Base-by-base conservation (phyloP, 208 protist genomes). In the Trypanosomatidae sp. region DNA sequence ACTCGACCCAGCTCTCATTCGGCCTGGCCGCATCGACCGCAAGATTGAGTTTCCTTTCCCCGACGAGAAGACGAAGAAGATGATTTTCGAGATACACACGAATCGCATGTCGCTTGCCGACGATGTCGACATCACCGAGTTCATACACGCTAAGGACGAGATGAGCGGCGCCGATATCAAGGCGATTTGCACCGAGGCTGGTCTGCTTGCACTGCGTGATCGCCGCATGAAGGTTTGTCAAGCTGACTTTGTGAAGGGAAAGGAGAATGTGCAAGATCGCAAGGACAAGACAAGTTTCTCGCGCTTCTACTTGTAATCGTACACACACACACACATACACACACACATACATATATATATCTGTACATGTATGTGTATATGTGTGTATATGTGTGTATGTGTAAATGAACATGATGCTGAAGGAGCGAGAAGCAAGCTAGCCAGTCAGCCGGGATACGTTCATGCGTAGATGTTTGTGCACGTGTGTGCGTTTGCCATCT, bases 1-100 rank as follows among this genome's bases (percentile, higher is more conserved):
- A 3, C 84, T 99, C 3, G 99, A 99, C 76, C 97, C 99, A 4
- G 99, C 99, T 1, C 96, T 99, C 5, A 98, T 99, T 54, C 88
- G 98, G 19, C 97, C 98, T 0, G 97, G 98, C 26, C 94, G 98
- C 59, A 99, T 99, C 56, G 99, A 99, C 61, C 70, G 99, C 37
- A 99, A 99, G 72, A 99, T 99, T 52, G 98, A 99, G 62, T 99
- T 99, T 66, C 98, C 98, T 8, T 87, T 99, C 28, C 99, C 99
- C 3, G 97, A 99, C 54, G 86, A 98, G 24, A 98, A 98, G 53
- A 99, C 97, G 10, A 99, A 99, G 60, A 88, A 87, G 41, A 92
- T 95, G 58, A 99, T 99, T 55, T 99, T 99, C 66, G 75, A 98
- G 33, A 99, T 99, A 53, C 98, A 99, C 74, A 99, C 98, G 1